A percentile compares a stretch with the other conserved stretches of the same genome.
Conservation (phyloP, 1,284 basidiomycete species). For the Trichosporon faecale region DNA sequence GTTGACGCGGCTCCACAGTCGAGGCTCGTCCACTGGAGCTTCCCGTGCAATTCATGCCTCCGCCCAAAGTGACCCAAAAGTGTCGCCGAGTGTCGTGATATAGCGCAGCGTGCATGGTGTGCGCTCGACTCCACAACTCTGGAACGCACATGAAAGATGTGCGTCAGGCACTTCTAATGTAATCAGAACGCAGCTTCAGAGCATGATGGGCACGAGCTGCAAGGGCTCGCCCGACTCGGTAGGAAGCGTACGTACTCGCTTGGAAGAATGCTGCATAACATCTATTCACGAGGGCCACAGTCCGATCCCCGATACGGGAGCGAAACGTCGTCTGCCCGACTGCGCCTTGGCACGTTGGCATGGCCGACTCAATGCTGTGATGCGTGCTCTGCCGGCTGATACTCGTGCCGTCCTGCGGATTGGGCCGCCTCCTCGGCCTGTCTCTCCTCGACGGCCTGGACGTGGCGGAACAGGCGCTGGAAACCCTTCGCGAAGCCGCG, state of each 20-base stretch:
- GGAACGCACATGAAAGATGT: not conserved
- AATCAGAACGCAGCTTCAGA: too few species aligned
- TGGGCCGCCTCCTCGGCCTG: not conserved
- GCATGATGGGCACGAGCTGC: too few species aligned
- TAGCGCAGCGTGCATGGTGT: not conserved
- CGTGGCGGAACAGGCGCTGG: not conserved
- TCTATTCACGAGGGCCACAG: not conserved
- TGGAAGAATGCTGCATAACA: not conserved
- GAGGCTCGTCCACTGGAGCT: not conserved
- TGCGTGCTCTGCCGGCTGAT: not conserved
- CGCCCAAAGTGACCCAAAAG: too few species aligned
- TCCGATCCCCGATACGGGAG: not conserved
- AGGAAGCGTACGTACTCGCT: not conserved
- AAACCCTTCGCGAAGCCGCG: conserved; percentile 60
- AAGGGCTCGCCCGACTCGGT: not conserved
- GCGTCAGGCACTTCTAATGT: not conserved
- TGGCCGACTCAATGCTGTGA: not conserved
- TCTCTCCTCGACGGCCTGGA: not conserved
- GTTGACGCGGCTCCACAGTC: not conserved
- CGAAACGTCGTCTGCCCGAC: not conserved
- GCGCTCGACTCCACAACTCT: not conserved
- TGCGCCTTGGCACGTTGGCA: not conserved
- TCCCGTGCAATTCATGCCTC: not conserved
- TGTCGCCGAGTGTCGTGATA: too few species aligned
- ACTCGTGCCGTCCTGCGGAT: not conserved